phyloP scores from a whole-genome alignment of 441 rosid genomes.

The Manihot esculenta region DNA sequence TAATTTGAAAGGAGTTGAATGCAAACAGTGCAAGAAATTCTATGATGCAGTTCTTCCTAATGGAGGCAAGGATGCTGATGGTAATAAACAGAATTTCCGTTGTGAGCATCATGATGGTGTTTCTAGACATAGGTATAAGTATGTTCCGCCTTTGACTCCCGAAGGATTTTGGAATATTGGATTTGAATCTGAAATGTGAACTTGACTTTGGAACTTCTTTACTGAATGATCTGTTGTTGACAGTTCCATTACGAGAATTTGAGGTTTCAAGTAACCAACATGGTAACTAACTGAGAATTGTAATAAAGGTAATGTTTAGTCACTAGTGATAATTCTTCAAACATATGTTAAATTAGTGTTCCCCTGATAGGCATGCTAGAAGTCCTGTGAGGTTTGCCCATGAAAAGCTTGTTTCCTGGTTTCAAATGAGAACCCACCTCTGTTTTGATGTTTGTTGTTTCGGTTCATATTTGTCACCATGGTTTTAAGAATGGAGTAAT shows the following conservation, averaged over 20 bases:
- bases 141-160: conserved; percentile 81
- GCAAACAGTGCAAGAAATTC: conserved; percentile 95
- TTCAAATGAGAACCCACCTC: not conserved
- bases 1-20: conserved; percentile 72
- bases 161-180: conserved; percentile 98
- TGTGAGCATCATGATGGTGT: conserved; percentile 97
- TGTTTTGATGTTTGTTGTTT: not conserved
- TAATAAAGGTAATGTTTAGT: not conserved
- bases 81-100: conserved; percentile 39
- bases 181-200: conserved; percentile 86
- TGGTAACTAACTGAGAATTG: not conserved
- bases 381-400: not conserved
- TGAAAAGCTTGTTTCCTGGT: not conserved
- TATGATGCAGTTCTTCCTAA: conserved; percentile 85
- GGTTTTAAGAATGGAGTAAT: not conserved
- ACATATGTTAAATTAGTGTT: not conserved
- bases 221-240: not conserved
- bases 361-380: not conserved
- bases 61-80: conserved; percentile 32
- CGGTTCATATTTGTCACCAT: not conserved
- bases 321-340: not conserved
- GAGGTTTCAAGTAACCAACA: not conserved
- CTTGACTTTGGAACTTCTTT: conserved; percentile 6
- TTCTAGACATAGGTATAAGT: conserved; percentile 87
- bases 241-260: not conserved